Evolutionary conservation across 345 rosid species (phyloP).

Genomic region (Corchorus olitorius): DNA sequence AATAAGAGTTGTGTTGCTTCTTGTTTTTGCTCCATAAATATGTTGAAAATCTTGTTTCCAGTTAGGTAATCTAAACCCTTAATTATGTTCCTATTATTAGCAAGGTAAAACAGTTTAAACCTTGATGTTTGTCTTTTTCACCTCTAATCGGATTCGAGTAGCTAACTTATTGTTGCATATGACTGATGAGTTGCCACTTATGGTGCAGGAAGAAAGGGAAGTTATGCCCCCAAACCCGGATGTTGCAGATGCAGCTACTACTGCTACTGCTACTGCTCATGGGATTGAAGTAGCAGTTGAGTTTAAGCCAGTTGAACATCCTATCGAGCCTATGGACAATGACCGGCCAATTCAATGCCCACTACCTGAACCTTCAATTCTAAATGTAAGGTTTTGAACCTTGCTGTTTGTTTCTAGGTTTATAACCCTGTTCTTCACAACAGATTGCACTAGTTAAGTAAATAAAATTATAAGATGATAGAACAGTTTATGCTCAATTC

Average conservation of each 20-base stretch:
- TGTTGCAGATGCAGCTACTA: conserved; percentile 34
- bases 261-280: conserved; percentile 50
- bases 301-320: conserved; percentile 95
- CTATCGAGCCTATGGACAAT: conserved; percentile 76
- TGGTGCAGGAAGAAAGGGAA: conserved; percentile 67
- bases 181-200: conserved; percentile 14
- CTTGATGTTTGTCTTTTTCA: conserved; percentile 2
- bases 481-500: not conserved
- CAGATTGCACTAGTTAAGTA: not conserved
- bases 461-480: not conserved
- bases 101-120: not conserved
- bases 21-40: not conserved
- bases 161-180: conserved; percentile 5
- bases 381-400: conserved; percentile 56
- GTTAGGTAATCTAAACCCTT: not conserved
- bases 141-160: not conserved
- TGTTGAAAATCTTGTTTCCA: not conserved
- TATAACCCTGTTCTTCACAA: not conserved
- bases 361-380: conserved; percentile 86
- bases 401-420: not conserved
- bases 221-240: conserved; percentile 60
- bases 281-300: conserved; percentile 86
- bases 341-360: conserved; percentile 89
- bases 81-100: not conserved
- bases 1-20: not conserved